phyloP scores from a whole-genome alignment of 2,329 filamentous ascomycete species.

The Orbilia blumenaviensis region DNA sequence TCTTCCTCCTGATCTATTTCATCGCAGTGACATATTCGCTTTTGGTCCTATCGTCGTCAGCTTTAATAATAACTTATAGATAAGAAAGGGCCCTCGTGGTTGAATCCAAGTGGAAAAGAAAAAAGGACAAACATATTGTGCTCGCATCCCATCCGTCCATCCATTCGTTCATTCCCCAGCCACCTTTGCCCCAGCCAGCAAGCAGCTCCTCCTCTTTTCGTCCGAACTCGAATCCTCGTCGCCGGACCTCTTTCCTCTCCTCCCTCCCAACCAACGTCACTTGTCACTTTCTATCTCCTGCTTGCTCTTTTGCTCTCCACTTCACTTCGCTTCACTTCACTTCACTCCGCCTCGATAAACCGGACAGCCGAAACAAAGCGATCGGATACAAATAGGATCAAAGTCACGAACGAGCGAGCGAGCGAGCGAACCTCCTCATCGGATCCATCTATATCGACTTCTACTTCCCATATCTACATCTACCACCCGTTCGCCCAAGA shows the following conservation, averaged over 20 bases:
- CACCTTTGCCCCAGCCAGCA: slow-evolving; percentile 17
- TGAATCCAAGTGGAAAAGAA: background rate
- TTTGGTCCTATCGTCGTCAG: slow-evolving; percentile 22
- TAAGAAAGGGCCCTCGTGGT: slow-evolving; percentile 4
- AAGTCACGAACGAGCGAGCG: background rate
- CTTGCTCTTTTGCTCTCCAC: background rate
- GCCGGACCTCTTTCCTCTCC: background rate
- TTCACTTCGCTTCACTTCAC: background rate
- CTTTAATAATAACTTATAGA: too few relatives aligned
- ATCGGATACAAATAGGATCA: too few relatives aligned
- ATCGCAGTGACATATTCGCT: slow-evolving; percentile 5
- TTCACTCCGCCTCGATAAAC: background rate
- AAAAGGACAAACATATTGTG: slow-evolving; percentile 37
- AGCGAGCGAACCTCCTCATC: background rate
- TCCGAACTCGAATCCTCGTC: slow-evolving; percentile 18
- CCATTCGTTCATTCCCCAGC: too few relatives aligned
- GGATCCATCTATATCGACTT: too few relatives aligned
- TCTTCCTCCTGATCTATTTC: background rate
- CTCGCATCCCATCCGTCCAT: too few relatives aligned
- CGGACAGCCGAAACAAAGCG: too few relatives aligned
- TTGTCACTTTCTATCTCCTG: background rate
- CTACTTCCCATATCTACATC: too few relatives aligned
- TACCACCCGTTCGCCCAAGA: slow-evolving; percentile 61
- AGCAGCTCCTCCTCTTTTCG: slow-evolving; percentile 14
- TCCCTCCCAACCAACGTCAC: background rate